Evolutionary conservation across 2,329 filamentous ascomycete genomes (phyloP), one percentile per base, ranked within the genome.

Genomic region (Scedosporium minutisporum): DNA sequence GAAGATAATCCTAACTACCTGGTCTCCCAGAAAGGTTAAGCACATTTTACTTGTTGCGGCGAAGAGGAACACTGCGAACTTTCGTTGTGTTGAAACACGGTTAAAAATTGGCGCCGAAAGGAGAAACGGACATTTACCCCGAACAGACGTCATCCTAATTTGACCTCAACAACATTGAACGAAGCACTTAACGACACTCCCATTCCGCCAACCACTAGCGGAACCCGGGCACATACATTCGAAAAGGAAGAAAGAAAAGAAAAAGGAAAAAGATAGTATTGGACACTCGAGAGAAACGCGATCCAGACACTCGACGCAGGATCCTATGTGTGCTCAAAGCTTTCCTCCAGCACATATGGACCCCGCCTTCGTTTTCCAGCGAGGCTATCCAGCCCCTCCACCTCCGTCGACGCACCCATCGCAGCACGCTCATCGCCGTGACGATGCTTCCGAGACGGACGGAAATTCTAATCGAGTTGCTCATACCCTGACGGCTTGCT

Each of bases 401-500:
- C 62, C 57, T 25, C 66, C 68, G 25, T 66, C 68, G 53, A 65
- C 64, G n/a, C 68, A 68, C 48, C 65, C 61, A 53, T 64, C 65
- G 53, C 64, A 63, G 33, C 57, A 63, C 62, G 62, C 62, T 67
- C 67, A 61, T 68, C 65, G 68, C 12, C 71, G 72, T 46, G 77
- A 79, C 58, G 78, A 80, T 48, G 73, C 75, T 38, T 76, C 73
- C 57, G 82, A 84, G 64, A 76, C 70, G 62, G 83, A 84, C 64
- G 75, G 79, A 68, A 74, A 79, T 68, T 75, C 82, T 63, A 79
- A 83, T 70, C 81, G 88, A 67, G 87, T 92, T 67, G 89, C 89
- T 33, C 89, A 93, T 71, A 93, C 90, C 5, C 75, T 93, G 69
- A 91, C 89, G 59, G 90, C 90, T 23, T 93, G 89, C 71, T 91